Evolutionary conservation across 2,329 filamentous ascomycete genomes (phyloP).

Genomic region (Bipolaris victoriae): DNA sequence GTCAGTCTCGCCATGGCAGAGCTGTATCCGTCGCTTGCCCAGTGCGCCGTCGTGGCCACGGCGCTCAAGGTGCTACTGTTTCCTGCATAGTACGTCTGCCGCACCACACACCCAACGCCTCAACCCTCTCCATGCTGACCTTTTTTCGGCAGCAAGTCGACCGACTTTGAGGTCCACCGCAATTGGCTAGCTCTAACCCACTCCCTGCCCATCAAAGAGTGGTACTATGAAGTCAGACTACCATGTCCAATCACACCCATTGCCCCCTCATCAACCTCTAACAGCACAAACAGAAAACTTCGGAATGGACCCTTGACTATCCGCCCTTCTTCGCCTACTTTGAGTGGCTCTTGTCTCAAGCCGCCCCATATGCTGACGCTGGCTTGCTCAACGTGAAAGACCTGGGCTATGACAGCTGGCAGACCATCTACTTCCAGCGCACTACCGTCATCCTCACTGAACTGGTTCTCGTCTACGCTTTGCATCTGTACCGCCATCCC

Average conservation of each 20-base stretch:
- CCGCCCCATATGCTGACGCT: constrained; percentile 77
- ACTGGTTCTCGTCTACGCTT: constrained; percentile 79
- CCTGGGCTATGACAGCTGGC: constrained; percentile 86
- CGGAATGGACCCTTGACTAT: constrained; percentile 99
- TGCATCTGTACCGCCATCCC: constrained; percentile 67
- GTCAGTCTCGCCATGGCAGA: constrained; percentile 68
- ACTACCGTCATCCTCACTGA: constrained; percentile 86
- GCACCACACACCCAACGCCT: constrained; percentile 6
- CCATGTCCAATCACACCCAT: not conserved
- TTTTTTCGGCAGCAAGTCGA: constrained; percentile 77
- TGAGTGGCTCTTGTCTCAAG: constrained; percentile 88
- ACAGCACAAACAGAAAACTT: constrained; percentile 68
- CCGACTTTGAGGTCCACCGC: constrained; percentile 97
- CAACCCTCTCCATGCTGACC: constrained; percentile 30
- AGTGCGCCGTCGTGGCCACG: constrained; percentile 84
- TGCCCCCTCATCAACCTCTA: constrained; percentile 16
- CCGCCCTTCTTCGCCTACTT: constrained; percentile 98
- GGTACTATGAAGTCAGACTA: constrained; percentile 81
- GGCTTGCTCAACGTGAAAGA: constrained; percentile 82
- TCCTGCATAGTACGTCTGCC: constrained; percentile 80
- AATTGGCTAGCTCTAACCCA: constrained; percentile 98
- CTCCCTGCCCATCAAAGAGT: constrained; percentile 82
- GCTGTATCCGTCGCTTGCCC: constrained; percentile 82
- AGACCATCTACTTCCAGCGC: constrained; percentile 92
- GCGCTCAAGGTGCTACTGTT: constrained; percentile 92